phyloP scores from a whole-genome alignment of 139 green algal genomes.

The Coccomyxa sp. region DNA sequence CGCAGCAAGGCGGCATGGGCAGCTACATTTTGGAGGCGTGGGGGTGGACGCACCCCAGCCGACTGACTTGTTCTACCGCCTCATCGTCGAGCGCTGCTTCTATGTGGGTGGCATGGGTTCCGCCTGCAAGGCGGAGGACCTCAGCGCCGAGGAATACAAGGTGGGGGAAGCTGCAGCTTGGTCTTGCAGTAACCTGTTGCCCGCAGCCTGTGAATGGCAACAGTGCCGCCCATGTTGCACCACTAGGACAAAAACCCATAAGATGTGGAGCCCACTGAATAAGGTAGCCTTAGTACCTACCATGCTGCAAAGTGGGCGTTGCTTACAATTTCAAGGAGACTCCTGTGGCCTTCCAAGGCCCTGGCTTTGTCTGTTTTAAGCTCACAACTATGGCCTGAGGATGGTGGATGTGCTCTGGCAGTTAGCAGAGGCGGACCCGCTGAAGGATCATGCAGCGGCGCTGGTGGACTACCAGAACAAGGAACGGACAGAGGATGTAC shows the following conservation, averaged over 20 bases:
- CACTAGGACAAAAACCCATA: neutral
- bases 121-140: conserved; percentile 18
- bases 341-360: too few species aligned
- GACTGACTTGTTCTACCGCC: conserved; percentile 39
- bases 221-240: neutral
- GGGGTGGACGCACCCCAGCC: conserved; percentile 40
- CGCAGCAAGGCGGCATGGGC: conserved; percentile 32
- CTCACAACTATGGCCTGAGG: too few species aligned
- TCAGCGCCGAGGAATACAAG: conserved; percentile 28
- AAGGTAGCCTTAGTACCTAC: too few species aligned
- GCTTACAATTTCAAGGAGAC: too few species aligned
- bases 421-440: conserved; percentile 22
- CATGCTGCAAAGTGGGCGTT: too few species aligned
- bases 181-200: neutral
- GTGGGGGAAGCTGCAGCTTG: neutral
- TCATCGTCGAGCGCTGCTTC: conserved; percentile 47
- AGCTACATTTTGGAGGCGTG: conserved; percentile 24
- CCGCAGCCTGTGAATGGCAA: neutral
- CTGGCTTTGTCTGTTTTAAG: too few species aligned
- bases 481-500: conserved; percentile 75
- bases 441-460: conserved; percentile 45
- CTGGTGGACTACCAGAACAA: conserved; percentile 60
- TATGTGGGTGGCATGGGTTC: conserved; percentile 48
- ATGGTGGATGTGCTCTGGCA: neutral
- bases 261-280: too few species aligned